Conservation (phyloP, 169 alveolate genomes). For the Eimeria acervulina region DNA sequence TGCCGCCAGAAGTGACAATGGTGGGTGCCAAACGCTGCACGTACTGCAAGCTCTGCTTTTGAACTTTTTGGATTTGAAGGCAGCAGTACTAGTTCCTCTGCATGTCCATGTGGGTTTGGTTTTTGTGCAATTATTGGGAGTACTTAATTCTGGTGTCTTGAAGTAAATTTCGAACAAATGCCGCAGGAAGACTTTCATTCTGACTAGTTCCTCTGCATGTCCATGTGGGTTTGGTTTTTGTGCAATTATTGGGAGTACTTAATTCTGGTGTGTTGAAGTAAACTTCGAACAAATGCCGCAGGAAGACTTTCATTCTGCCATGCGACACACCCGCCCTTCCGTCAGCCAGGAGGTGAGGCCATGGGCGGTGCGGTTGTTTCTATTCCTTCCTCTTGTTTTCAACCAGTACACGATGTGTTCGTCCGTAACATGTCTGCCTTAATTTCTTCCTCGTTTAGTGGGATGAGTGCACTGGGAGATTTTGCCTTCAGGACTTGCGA, state of each 20-base stretch:
- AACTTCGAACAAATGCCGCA: constrained; percentile 9
- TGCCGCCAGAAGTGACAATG: constrained; percentile 87
- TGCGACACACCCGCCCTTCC: constrained; percentile 89
- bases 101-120: neutral
- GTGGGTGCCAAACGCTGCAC: constrained; percentile 8
- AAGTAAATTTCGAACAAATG: neutral
- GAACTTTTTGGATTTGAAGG: neutral
- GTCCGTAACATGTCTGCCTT: neutral
- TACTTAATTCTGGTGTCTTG: neutral
- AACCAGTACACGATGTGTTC: neutral
- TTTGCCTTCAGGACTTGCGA: constrained; percentile 85
- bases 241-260: neutral
- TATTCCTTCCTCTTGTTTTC: neutral
- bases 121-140: neutral
- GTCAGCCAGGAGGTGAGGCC: constrained; percentile 86
- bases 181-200: no score
- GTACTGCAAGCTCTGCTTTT: neutral
- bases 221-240: neutral
- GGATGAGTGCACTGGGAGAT: neutral
- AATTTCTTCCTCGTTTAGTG: neutral
- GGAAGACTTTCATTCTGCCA: constrained; percentile 90
- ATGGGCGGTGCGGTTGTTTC: neutral
- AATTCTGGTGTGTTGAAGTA: neutral
- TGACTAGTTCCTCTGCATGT: neutral
- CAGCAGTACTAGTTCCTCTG: neutral